These are phyloP conservation scores for Termitomyces sp. DNA, from an alignment of 768 basidiomycete species.

Conservation along the genomic window DNA sequence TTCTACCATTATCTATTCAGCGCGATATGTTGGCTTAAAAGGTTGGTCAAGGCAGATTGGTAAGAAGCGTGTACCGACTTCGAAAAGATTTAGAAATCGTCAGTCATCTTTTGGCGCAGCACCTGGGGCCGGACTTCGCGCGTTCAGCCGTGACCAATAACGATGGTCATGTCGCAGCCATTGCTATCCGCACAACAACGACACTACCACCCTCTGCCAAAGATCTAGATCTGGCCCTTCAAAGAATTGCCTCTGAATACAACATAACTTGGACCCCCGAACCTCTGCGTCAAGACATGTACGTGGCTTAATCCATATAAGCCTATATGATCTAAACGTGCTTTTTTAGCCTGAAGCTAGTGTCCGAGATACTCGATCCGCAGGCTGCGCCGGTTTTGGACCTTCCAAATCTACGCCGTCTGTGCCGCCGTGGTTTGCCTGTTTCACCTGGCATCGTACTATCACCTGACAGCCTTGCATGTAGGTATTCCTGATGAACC, in stretches of 20 bases:
- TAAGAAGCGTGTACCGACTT: background rate
- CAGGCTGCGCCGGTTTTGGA: conserved; percentile 51
- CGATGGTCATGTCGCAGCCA: conserved; percentile 53
- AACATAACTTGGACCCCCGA: conserved; percentile 63
- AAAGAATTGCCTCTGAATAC: conserved; percentile 50
- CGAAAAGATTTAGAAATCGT: conserved; percentile 54
- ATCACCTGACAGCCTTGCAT: conserved; percentile 11
- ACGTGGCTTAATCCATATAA: conserved; percentile 20
- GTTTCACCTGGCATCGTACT: background rate
- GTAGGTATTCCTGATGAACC: conserved; percentile 75
- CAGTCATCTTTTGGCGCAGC: conserved; percentile 53
- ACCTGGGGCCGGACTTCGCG: conserved; percentile 57
- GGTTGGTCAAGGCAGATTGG: conserved; percentile 35
- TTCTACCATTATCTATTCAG: conserved; percentile 64
- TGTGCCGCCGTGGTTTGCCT: conserved; percentile 60
- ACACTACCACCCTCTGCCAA: conserved; percentile 54
- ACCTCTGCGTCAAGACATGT: conserved; percentile 63
- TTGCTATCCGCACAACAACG: conserved; percentile 52
- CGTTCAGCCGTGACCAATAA: conserved; percentile 49
- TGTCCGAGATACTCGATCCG: conserved; percentile 63
- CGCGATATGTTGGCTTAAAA: conserved; percentile 54
- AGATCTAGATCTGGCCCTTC: conserved; percentile 55
- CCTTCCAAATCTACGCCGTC: conserved; percentile 48
- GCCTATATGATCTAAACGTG: conserved; percentile 9
- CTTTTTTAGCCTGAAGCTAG: conserved; percentile 42